Conservation (phyloP, 345 rosid genomes). For the Pistacia integerrima region DNA sequence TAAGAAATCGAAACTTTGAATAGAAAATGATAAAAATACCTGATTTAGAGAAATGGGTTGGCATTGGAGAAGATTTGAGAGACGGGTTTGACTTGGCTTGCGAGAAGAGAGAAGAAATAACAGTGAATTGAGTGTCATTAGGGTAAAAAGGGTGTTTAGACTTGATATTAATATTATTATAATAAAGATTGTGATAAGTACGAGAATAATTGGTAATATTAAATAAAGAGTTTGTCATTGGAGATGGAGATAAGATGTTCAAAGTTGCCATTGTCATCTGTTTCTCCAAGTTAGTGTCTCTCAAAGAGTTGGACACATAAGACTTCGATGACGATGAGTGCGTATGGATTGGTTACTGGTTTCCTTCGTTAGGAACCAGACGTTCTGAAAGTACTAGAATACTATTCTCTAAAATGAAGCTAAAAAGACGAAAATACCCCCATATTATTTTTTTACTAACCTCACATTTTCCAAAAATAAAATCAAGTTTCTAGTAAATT, state of each 20-base stretch:
- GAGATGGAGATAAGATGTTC: constrained; percentile 42
- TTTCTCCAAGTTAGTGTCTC: neutral
- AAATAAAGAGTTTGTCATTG: constrained; percentile 29
- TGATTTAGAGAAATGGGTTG: constrained; percentile 38
- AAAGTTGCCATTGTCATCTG: constrained; percentile 41
- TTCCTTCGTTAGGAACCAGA: neutral
- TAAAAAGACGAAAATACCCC: neutral
- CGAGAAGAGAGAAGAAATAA: constrained; percentile 15
- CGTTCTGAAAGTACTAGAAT: neutral
- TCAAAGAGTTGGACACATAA: neutral
- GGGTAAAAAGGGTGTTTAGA: neutral
- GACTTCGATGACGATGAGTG: neutral
- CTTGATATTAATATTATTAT: neutral
- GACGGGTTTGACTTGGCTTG: constrained; percentile 22
- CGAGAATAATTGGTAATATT: constrained; percentile 10
- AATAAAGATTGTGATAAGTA: neutral
- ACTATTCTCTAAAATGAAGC: neutral
- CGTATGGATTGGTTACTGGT: neutral
- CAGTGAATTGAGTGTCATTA: constrained; percentile 4
- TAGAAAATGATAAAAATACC: constrained; percentile 29
- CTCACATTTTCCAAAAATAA: too few relatives aligned
- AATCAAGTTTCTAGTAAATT: too few relatives aligned
- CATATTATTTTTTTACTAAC: too few relatives aligned
- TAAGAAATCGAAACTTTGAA: neutral
- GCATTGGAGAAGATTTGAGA: constrained; percentile 30